Percentiles rank a stretch among this genome's conserved stretches.
Conservation (phyloP, 2,329 filamentous ascomycete species). For the Chaetoscypha palmicola region DNA sequence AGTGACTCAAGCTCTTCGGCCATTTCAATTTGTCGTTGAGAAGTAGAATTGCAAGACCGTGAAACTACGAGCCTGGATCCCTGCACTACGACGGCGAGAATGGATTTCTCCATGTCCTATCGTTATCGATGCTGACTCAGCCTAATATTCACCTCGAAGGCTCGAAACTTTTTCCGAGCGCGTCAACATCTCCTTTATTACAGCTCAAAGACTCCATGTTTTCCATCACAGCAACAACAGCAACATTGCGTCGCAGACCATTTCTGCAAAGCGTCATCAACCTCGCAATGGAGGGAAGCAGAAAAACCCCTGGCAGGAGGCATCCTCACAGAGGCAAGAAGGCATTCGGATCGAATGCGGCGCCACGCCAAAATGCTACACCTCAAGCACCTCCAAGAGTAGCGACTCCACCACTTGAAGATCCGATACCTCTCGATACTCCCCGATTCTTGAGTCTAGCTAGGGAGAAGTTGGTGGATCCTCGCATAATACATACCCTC, state of each 20-base stretch:
- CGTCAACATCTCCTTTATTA: too few species aligned
- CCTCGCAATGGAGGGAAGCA: conserved; percentile 22
- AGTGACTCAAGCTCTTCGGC: too few species aligned
- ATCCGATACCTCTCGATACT: conserved; percentile 37
- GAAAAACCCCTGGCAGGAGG: conserved; percentile 18
- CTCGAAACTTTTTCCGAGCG: too few species aligned
- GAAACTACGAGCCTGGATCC: too few species aligned
- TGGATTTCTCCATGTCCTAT: too few species aligned
- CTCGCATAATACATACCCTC: conserved; percentile 49
- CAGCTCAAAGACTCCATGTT: too few species aligned
- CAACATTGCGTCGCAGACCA: conserved; percentile 14
- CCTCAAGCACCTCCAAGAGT: conserved; percentile 31
- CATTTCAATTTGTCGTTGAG: too few species aligned
- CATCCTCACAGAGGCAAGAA: conserved; percentile 23
- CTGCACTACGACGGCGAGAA: too few species aligned
- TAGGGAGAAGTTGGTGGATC: conserved; percentile 38
- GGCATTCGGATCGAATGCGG: conserved; percentile 16
- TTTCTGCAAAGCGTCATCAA: conserved; percentile 17
- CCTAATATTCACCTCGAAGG: too few species aligned
- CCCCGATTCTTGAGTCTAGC: conserved; percentile 41
- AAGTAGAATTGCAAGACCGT: too few species aligned
- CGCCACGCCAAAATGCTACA: conserved; percentile 14
- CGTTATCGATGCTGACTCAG: not conserved
- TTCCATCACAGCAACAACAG: not conserved
- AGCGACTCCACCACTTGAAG: conserved; percentile 33